A percentile compares a stretch with the other conserved stretches of the same genome.
Evolutionary conservation across 1,139 yeast species (phyloP).

Genomic region (Hyphopichia fennica): DNA sequence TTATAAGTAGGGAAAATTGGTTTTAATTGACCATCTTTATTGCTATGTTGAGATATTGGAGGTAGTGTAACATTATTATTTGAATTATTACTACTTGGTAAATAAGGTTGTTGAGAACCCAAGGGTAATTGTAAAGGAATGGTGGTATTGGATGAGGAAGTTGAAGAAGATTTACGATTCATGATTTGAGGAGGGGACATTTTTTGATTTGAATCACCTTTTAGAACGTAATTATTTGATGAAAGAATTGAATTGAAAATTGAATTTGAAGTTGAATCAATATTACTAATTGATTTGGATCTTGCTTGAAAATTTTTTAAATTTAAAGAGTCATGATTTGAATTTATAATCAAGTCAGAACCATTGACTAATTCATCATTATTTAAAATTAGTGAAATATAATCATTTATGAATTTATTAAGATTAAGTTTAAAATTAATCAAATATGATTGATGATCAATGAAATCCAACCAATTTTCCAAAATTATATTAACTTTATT

Average conservation of each 20-base stretch:
- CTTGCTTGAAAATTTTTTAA: neutral
- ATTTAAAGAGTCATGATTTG: neutral
- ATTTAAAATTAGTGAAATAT: neutral
- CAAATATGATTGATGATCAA: slow-evolving; percentile 7
- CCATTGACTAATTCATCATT: neutral
- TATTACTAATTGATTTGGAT: neutral
- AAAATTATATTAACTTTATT: slow-evolving; percentile 17
- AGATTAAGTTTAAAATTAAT: neutral
- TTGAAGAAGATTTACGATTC: neutral
- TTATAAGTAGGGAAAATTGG: slow-evolving; percentile 2
- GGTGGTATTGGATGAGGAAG: neutral
- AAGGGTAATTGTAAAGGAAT: neutral
- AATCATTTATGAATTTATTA: slow-evolving; percentile 6
- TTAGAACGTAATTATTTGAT: neutral
- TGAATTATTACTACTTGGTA: neutral
- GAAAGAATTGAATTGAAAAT: too few species aligned
- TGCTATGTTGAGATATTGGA: slow-evolving; percentile 1
- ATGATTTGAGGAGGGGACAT: neutral
- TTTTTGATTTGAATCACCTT: neutral
- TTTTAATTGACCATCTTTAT: neutral
- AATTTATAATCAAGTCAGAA: slow-evolving; percentile 6
- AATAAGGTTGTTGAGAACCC: neutral
- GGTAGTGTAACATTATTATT: slow-evolving; percentile 1
- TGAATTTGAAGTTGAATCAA: neutral
- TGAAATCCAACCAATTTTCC: slow-evolving; percentile 22